These are phyloP conservation scores for Aspergillus fischeri DNA, from an alignment of 2,329 filamentous ascomycete genomes.

Conservation along the genomic window DNA sequence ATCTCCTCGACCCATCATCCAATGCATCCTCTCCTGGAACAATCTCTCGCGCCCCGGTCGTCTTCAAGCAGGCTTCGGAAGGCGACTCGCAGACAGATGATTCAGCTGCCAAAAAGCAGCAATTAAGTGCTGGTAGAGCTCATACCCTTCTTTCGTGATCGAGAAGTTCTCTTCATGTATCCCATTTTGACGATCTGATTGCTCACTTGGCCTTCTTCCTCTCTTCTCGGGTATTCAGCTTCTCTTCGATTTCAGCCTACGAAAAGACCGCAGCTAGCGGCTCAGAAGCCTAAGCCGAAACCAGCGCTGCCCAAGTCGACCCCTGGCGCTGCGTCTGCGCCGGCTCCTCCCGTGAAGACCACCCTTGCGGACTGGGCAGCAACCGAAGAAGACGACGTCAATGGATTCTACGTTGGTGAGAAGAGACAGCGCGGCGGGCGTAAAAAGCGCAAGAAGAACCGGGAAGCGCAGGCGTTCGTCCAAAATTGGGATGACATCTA, in stretches of 20 bases:
- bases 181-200: conserved; percentile 27
- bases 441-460: conserved; percentile 72
- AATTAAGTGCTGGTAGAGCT: conserved; percentile 59
- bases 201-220: conserved; percentile 46
- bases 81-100: conserved; percentile 47
- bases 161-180: conserved; percentile 10
- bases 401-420: conserved; percentile 60
- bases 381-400: conserved; percentile 73
- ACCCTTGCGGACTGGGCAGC: conserved; percentile 78
- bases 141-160: conserved; percentile 28
- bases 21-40: conserved; percentile 50
- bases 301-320: conserved; percentile 52
- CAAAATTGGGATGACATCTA: conserved; percentile 91
- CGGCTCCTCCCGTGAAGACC: conserved; percentile 54
- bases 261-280: conserved; percentile 65
- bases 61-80: conserved; percentile 59
- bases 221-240: conserved; percentile 38
- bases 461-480: conserved; percentile 53
- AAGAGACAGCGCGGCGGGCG: conserved; percentile 73
- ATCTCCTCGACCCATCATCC: conserved; percentile 62
- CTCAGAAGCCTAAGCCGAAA: conserved; percentile 61
- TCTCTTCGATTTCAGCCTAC: conserved; percentile 84
- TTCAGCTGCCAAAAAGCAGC: conserved; percentile 59
- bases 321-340: conserved; percentile 22
- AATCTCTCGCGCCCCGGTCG: conserved; percentile 72